Base-by-base conservation (phyloP, 768 basidiomycete genomes). In the Termitomyces sp. region DNA sequence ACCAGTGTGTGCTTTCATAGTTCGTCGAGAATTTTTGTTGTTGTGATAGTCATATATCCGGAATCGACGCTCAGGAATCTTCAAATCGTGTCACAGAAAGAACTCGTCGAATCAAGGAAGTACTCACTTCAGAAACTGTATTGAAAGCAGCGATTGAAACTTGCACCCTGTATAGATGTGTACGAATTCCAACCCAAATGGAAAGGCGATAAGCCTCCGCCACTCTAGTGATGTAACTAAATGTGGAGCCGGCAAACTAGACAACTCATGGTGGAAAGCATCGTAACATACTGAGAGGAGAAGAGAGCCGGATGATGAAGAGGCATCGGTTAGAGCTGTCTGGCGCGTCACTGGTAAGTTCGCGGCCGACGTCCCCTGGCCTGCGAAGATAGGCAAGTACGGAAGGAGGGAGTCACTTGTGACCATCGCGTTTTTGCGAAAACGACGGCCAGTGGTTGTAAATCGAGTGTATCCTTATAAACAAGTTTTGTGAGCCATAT, bases 41-140 rank as follows among this genome's bases (percentile, higher is more conserved):
- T 65, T 65, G n/a, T 64, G 67, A 60, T 80, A 80, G 16, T 75
- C 70, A 6, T 72, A 65, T 24, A 79, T 65, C 14, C 74, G 66
- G 69, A 90, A 90, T 3, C 88, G 81, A 61, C 78, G 69, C 26
- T 68, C 68, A 2, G 88, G 88, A 42, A 90, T 82, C 89, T 90
- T 65, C 18, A 7, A 55, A 58, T 60, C 46, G 36, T 33, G 36
- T 54, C 26, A 33, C 26, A 59, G 24, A 55, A 57, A 53, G 33
- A 38, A 38, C 13, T 53, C 44, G 20, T n/a, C 51, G 13, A 44
- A 14, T 43, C 58, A 54, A 30, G 44, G 30, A 40, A 22, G 56
- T 43, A 18, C 73, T 53, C 54, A 88, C 88, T 76, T 83, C 76
- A 28, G 79, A 69, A 44, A 84, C 63, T 0, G 83, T 87, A 65